Base-by-base conservation (phyloP, 495 filamentous ascomycete species). In the Neurospora discreta region DNA sequence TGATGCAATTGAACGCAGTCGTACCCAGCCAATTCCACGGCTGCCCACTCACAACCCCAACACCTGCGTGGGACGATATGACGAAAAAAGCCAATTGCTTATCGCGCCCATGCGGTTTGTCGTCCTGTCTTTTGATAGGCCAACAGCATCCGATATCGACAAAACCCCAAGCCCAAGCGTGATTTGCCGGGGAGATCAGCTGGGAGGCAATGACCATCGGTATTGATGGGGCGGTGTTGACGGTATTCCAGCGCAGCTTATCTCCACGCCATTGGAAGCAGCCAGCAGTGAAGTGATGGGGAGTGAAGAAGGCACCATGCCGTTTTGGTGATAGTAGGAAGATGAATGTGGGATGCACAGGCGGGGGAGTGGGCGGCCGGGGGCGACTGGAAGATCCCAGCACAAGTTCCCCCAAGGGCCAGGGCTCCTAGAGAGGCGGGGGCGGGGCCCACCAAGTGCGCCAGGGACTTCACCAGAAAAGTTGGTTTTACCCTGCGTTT, bases 41-140 rank as follows among this genome's bases (percentile, higher is more conserved):
- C 15, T 72, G 71, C 73, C 76, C 76, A 73, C 75, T 73, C 71
- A 73, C 67, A 67, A 71, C 68, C 30, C 39, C 30, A 72, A 71
- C 68, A 73, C 71, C 46, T 58, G 46, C 78, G 78, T 74, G 80
- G 80, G 80, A 81, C 70, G 68, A 75, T 74, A 77, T 81, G 80
- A 78, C 78, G 77, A 77, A 77, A 58, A 71, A 80, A 52, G 74
- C 71, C 74, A 74, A 75, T 78, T 74, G 75, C 43, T 80, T 78
- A 80, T 80, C 77, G 76, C 69, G 69, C 73, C 75, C 71, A 76
- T 76, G 74, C 73, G 73, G 72, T 73, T 73, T 77, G 71, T 42
- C 58, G 46, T 44, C 72, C n/a, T 40, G 52, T 52, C 39, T 43
- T 30, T 18, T 71, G 72, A 73, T 73, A 73, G 72, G 72, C 30